A percentile compares a stretch with the other conserved stretches of the same genome.
Conservation (phyloP, 2,329 filamentous ascomycete genomes). For the Aspergillus nomiae region DNA sequence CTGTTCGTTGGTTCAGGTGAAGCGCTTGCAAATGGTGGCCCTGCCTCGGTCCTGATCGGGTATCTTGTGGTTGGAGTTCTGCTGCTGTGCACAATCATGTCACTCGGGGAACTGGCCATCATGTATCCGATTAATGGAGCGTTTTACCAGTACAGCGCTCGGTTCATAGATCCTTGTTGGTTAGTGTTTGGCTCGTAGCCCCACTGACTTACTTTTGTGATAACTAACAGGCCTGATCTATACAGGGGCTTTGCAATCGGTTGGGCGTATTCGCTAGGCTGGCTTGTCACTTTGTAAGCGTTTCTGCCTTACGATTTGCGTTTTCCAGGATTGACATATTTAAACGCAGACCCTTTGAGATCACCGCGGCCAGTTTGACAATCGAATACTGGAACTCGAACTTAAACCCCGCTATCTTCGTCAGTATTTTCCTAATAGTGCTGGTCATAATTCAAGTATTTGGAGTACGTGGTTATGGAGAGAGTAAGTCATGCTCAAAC, state of each 20-base stretch:
- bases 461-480: background rate
- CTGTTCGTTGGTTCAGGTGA: background rate
- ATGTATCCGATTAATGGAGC: background rate
- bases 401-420: background rate
- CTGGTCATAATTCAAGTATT: background rate
- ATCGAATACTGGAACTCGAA: background rate
- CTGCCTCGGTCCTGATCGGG: background rate
- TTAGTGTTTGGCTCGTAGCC: background rate
- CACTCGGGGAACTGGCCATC: background rate
- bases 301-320: background rate
- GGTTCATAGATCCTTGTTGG: background rate
- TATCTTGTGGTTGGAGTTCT: background rate
- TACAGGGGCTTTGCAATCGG: background rate
- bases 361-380: background rate
- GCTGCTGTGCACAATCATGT: background rate
- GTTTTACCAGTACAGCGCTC: background rate
- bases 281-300: background rate
- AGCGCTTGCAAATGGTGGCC: background rate
- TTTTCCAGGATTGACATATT: background rate
- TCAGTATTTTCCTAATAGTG: background rate
- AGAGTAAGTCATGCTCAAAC: background rate
- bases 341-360: background rate
- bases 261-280: background rate
- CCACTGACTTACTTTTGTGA: accelerated
- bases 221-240: background rate